Base-by-base conservation (phyloP, 768 basidiomycete genomes). In the Leccinum subgranulosum region DNA sequence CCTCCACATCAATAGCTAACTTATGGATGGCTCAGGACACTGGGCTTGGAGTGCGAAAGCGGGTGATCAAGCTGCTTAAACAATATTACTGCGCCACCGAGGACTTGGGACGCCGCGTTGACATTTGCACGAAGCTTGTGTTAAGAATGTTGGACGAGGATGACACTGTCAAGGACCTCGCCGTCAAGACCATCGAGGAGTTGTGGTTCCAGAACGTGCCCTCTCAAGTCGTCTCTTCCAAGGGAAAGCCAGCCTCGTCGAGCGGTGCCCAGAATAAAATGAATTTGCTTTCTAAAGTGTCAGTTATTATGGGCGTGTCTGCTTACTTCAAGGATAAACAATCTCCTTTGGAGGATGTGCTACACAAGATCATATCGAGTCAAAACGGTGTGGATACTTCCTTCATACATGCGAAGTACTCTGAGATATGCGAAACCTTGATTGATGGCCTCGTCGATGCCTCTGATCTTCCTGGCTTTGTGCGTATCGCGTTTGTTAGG, bases 21-120 rank as follows among this genome's bases (percentile, higher is more conserved):
- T 64, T 64, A 5, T 49, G 15, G 27, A 12, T 6, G 21, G 28
- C 15, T 34, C 61, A 98, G 96, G 97, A 99, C 69, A 90, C 95
- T 53, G 96, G 97, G 6, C 80, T 98, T 17, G 85, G 86, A 31
- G 97, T 99, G 4, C 82, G 97, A 29, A 98, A 98, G 70, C 86
- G 96, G 3, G 96, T 98, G 53, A 92, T 99, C 77, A 98, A 96
- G 74, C 77, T 99, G 1, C 80, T 99, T 39, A 92, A 89, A 70
- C 81, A 85, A 1, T 90, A 94, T 62, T 95, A 95, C 66, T 64
- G 72, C 2, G 82, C 86, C 19, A 84, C 86, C 2, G 77, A 83
- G 15, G 84, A 87, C 52, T 75, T 79, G 34, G 66, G 70, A 14
- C 82, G 85, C 33, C 83, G 83, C 29, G 81, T 87, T 41, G 93